Evolutionary conservation across 2,329 filamentous ascomycete species (phyloP).

Genomic region (Ilyonectria destructans): DNA sequence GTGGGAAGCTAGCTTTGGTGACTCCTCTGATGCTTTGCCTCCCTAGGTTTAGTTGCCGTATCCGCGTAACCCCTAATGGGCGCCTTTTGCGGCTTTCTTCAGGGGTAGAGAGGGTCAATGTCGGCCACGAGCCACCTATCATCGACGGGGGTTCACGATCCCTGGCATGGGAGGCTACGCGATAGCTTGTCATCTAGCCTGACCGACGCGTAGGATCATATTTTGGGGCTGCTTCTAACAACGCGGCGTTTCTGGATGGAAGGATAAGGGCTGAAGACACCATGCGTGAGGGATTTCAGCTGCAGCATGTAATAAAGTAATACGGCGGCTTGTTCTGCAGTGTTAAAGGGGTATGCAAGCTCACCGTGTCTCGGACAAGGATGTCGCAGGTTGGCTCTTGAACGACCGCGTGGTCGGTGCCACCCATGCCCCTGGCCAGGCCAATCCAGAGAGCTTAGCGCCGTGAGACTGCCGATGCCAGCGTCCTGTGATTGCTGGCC

Average conservation of each 20-base stretch:
- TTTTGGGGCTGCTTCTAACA: background rate
- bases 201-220: background rate
- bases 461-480: conserved; percentile 44
- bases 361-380: conserved; percentile 47
- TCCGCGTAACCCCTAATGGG: conserved; percentile 32
- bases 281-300: conserved; percentile 35
- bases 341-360: conserved; percentile 51
- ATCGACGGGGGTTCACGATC: conserved; percentile 13
- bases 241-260: background rate
- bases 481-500: conserved; percentile 34
- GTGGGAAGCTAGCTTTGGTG: conserved; percentile 3
- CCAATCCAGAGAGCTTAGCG: conserved; percentile 41
- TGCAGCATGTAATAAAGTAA: conserved; percentile 47
- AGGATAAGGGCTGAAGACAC: background rate
- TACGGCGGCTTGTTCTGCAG: conserved; percentile 45
- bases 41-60: conserved; percentile 33
- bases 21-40: conserved; percentile 19
- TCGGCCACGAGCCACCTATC: conserved; percentile 18
- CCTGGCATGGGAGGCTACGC: conserved; percentile 11
- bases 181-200: background rate
- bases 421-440: conserved; percentile 44
- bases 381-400: conserved; percentile 38
- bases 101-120: conserved; percentile 37
- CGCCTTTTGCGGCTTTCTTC: conserved; percentile 40
- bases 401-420: conserved; percentile 50